Base-by-base conservation (phyloP, 805 yeast species). In the Schwanniomyces vanrijiae region DNA sequence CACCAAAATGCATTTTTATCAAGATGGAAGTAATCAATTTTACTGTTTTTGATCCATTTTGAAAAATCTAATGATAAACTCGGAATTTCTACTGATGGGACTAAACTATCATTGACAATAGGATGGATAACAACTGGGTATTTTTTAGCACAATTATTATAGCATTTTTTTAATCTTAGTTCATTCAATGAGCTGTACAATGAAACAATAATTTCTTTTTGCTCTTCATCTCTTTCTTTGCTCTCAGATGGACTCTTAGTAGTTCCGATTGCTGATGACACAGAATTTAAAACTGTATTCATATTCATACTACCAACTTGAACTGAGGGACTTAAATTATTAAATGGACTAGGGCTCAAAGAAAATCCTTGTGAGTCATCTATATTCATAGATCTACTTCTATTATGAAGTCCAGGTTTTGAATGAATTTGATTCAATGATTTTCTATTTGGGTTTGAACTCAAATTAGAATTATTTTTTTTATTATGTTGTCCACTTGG, bases 21-120 rank as follows among this genome's bases (percentile, higher is more conserved):
- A 10, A 69, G 47, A 40, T 65, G 61, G 22, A 68, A 56, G 5
- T 66, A 67, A 28, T 64, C 66, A 14, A 73, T 58, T 45, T 67
- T 68, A 5, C 75, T 74, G 49, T 71, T 70, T 19, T 57, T 55
- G 13, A 65, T 56, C 48, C 66, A 61, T 24, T 56, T 45, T 4
- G 71, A 63, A 26, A 72, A 53, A 49, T 73, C 73, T 35, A 72
- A 47, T 13, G 55, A 55, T 40, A 64, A 47, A 19, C 68, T 52
- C 0, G 77, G 75, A 4, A 68, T 62, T 44, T 65, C 69, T 9
- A 72, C 66, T 2, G 73, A 64, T 2, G 76, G 76, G 2, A 71
- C 68, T 21, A 61, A 54, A 44, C 62, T 66, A 47, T 72, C 76
- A 46, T 64, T 57, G 3, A 65, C 62, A 4, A 71, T 62, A 4